A percentile compares a stretch with the other conserved stretches of the same genome.
phyloP scores from a whole-genome alignment of 2,329 filamentous ascomycete genomes.

The Venturia pyrina region DNA sequence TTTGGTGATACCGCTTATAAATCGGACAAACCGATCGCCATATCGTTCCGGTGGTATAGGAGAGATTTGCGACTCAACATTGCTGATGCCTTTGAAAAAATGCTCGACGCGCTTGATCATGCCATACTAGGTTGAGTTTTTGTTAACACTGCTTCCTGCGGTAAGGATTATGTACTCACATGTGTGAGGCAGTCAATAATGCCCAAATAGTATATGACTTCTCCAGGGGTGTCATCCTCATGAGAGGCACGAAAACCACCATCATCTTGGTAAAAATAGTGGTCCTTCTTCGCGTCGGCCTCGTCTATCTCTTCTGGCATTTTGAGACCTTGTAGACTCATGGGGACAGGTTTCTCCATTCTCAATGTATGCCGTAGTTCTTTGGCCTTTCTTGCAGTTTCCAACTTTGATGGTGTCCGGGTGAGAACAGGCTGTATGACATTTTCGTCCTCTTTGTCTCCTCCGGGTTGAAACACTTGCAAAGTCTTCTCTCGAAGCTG shows the following conservation, averaged over 20 bases:
- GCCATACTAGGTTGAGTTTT: constrained; percentile 57
- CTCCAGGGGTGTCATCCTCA: constrained; percentile 71
- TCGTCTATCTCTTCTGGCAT: constrained; percentile 81
- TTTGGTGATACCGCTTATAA: constrained; percentile 85
- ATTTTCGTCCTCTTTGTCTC: constrained; percentile 41
- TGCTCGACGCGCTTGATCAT: constrained; percentile 91
- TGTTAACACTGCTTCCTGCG: neutral
- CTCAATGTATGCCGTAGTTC: constrained; percentile 90
- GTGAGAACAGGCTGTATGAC: constrained; percentile 59
- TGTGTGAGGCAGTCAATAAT: constrained; percentile 98
- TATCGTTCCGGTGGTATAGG: constrained; percentile 85
- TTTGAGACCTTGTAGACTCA: constrained; percentile 69
- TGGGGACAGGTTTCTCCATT: constrained; percentile 83
- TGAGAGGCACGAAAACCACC: constrained; percentile 90
- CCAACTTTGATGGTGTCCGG: constrained; percentile 86
- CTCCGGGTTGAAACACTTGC: constrained; percentile 86
- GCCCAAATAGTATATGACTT: constrained; percentile 95
- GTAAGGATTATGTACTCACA: constrained; percentile 46
- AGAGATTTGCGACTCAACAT: constrained; percentile 79
- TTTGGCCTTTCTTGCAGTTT: constrained; percentile 81
- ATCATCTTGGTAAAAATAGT: constrained; percentile 88
- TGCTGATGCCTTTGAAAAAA: constrained; percentile 88
- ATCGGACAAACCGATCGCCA: constrained; percentile 86
- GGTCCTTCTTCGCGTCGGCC: constrained; percentile 57
- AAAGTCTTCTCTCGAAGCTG: constrained; percentile 83